Evolutionary conservation across 495 filamentous ascomycete species (phyloP).

Genomic region (Lichina pygmaea): DNA sequence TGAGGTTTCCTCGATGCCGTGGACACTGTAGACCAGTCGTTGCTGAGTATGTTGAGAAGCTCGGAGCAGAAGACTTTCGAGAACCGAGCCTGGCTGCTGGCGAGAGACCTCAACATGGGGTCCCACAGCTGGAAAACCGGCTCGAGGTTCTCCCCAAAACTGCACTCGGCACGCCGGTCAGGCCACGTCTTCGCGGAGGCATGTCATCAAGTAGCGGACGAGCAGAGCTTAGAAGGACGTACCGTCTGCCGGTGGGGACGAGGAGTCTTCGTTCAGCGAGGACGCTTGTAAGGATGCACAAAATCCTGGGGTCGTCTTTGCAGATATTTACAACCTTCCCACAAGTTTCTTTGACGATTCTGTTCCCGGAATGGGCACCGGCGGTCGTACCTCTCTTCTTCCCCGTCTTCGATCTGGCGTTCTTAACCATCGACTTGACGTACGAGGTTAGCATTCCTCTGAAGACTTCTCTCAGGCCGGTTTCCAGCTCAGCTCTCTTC

Average conservation of each 20-base stretch:
- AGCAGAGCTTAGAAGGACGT: background rate
- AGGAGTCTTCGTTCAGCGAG: background rate
- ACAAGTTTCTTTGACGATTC: background rate
- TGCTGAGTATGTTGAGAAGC: background rate
- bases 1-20: too few relatives aligned
- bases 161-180: too few relatives aligned
- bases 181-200: too few relatives aligned
- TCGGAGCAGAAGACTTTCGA: background rate
- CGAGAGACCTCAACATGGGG: background rate
- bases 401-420: background rate
- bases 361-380: background rate
- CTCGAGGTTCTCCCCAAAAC: background rate
- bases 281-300: background rate
- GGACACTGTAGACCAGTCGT: too few relatives aligned
- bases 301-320: background rate
- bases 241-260: background rate
- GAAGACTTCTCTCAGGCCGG: background rate
- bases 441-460: background rate
- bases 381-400: background rate
- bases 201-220: too few relatives aligned
- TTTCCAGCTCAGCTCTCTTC: background rate
- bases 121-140: background rate
- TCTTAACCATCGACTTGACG: background rate
- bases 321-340: background rate
- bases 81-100: background rate